These are phyloP conservation scores for Myxozyma kluyveri DNA, from an alignment of 805 yeast species.

Conservation along the genomic window DNA sequence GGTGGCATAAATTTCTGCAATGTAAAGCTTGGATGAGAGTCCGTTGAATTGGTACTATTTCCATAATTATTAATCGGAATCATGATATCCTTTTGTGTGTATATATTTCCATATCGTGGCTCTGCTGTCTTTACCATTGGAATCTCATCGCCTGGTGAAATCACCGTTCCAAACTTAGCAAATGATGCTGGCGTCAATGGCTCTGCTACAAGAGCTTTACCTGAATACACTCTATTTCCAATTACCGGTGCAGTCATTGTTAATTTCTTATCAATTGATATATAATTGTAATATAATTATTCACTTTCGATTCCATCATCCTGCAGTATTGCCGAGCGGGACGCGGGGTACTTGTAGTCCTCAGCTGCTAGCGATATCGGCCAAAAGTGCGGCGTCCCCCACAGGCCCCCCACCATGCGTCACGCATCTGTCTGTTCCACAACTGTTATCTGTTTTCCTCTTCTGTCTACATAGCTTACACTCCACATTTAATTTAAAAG, in stretches of 20 bases:
- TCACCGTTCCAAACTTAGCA: conserved; percentile 68
- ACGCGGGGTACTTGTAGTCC: too few relatives aligned
- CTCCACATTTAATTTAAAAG: background rate
- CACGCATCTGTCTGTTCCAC: background rate
- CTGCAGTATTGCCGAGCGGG: too few relatives aligned
- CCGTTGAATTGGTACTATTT: conserved; percentile 46
- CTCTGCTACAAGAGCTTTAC: conserved; percentile 44
- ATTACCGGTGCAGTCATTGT: conserved; percentile 14
- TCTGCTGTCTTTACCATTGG: conserved; percentile 51
- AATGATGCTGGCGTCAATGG: conserved; percentile 66
- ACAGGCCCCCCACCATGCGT: background rate
- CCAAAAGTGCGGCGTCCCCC: background rate
- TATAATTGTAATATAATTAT: too few relatives aligned
- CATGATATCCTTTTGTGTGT: conserved; percentile 67
- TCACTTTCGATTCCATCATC: background rate
- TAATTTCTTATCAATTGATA: background rate
- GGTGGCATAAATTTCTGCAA: conserved; percentile 81
- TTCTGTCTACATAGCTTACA: background rate
- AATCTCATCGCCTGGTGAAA: conserved; percentile 74
- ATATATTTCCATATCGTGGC: conserved; percentile 67
- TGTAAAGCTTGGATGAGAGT: conserved; percentile 70
- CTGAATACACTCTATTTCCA: conserved; percentile 21
- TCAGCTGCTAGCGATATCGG: too few relatives aligned
- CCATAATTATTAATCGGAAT: conserved; percentile 56
- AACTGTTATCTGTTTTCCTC: background rate